Base-by-base conservation (phyloP, 2,329 filamentous ascomycete species). In the Clonostachys byssicola region DNA sequence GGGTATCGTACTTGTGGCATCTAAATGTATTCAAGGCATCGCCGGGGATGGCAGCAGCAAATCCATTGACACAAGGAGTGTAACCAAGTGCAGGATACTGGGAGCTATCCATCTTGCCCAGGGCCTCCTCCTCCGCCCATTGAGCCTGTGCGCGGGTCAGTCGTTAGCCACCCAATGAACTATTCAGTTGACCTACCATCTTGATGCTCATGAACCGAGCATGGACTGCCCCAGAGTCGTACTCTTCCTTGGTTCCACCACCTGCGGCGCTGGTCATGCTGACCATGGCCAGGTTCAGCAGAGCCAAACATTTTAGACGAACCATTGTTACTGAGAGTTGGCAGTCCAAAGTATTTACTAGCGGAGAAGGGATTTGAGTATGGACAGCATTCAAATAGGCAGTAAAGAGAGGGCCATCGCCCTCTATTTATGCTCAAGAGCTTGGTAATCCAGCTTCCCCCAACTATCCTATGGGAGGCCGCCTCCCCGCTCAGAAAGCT, bases 21-120 rank as follows among this genome's bases (percentile, higher is more conserved):
- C 57, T 58, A 57, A 75, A 78, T 4, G 72, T 77, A 57, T 77
- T 70, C 47, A 66, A 62, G 16, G 64, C 58, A 47, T 78, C 70
- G 3, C 72, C 73, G 7, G 66, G 62, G 23, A 73, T 64, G 41
- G 72, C 72, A 38, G 63, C 64, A 4, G 70, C 74, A 12, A 66
- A 55, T 5, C 74, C 74, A 18, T 72, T 60, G 9, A 63, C 58
- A 52, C 74, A 78, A 23, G 52, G 50, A 7, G 64, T 63, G 53
- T 64, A 69, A 13, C 64, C 65, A 6, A 70, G 60, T 43, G 63
- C 61, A 5, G 66, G 67, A 34, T 62, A 71, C 34, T 60, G 56
- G 4, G 60, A 55, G 40, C 63, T 66, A 9, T 62, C 56, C 47
- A 69, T 67, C 3, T 53, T 49, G 33, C 67, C 67, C 10, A 61